Base-by-base conservation (phyloP, 2,329 filamentous ascomycete species). In the Penicillium sp. region DNA sequence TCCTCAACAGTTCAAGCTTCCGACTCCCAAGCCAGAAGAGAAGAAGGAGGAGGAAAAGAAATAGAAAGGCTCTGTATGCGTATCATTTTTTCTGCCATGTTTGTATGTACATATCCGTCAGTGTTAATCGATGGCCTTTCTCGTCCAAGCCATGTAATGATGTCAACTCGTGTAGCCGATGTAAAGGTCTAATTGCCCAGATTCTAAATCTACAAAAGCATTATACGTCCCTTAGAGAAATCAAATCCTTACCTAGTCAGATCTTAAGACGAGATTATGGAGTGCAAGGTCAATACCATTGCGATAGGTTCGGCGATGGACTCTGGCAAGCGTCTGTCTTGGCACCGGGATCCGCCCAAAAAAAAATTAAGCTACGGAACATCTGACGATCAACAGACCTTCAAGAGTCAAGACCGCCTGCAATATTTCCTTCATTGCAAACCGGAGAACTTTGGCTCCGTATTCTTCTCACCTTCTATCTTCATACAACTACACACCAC, bases 41-140 rank as follows among this genome's bases (percentile, higher is more conserved):
- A 89, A 89, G 78, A 89, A 89, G 78, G 85, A 87, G 70, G 88
- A 92, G 75, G 82, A 87, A 64, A 95, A 96, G 86, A 95, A 96
- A 79, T 92, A 89, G 75, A 67, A 54, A 46, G 50, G 50, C 46
- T 53, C 58, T 72, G 70, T 69, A 68, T 57, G 60, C 61, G 63
- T 64, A 68, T 62, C 61, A 61, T 64, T 64, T 54, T 58, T 47
- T 59, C 64, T 60, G 60, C 61, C 61, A 63, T 66, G 58, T 64
- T 59, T 70, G 66, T 70, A 70, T 67, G 68, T 71, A 71, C 62
- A 63, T 58, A 62, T 65, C 59, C 49, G 45, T 56, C 53, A 51
- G 41, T 53, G 53, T 56, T 58, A 61, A 60, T 61, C 56, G 54
- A 61, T 55, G 54, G 50, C 48, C 46, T 54, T 53, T 53, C 46